A percentile compares a stretch with the other conserved stretches of the same genome.
phyloP scores from a whole-genome alignment of 208 protist genomes.

The Leishmania aethiopica region DNA sequence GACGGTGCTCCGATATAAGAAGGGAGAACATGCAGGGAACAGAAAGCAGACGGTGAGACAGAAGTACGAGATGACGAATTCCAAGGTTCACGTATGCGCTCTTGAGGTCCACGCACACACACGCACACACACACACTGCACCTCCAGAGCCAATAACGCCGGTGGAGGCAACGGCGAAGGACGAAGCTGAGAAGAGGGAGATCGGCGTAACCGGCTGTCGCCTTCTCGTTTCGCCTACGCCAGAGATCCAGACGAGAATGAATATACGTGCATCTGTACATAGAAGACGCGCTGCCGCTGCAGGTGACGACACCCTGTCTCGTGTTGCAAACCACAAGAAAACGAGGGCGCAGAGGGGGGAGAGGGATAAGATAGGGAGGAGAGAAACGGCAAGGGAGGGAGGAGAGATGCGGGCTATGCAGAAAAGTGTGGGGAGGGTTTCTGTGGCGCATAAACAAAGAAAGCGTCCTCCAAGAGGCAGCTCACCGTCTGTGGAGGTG shows the following conservation, averaged over 20 bases:
- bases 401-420: background rate
- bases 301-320: too few relatives aligned
- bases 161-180: background rate
- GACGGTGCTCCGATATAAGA: background rate
- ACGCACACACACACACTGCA: background rate
- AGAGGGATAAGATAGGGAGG: background rate
- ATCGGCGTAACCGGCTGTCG: background rate
- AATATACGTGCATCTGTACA: background rate
- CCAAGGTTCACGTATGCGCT: background rate
- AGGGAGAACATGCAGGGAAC: background rate
- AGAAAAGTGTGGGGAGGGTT: background rate
- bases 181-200: background rate
- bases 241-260: too few relatives aligned
- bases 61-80: background rate
- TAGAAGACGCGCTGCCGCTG: background rate
- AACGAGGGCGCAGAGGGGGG: background rate
- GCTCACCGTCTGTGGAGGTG: background rate
- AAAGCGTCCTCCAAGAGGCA: background rate
- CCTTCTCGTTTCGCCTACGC: background rate
- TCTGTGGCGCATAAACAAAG: background rate
- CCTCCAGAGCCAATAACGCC: background rate
- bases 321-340: too few relatives aligned
- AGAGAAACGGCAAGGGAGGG: background rate
- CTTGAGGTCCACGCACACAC: background rate
- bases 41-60: background rate